Conservation (phyloP, 1,284 basidiomycete species). For the Irpex sp. region DNA sequence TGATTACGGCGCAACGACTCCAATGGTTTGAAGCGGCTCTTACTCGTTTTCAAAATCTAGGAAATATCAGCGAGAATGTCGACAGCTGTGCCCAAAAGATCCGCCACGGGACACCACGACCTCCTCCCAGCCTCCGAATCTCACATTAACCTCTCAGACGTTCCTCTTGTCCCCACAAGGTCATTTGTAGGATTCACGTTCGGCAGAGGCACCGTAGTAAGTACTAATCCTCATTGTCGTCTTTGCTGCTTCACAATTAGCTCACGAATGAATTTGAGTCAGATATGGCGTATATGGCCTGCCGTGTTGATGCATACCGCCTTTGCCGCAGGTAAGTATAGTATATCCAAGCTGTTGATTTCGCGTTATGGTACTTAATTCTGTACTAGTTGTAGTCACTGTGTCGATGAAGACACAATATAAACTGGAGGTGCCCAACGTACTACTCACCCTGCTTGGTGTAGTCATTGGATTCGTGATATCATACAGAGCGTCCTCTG, state of each 20-base stretch:
- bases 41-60: not conserved
- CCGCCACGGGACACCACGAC: slow-evolving; percentile 12
- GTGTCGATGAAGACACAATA: slow-evolving; percentile 36
- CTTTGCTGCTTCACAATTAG: too few relatives aligned
- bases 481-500: slow-evolving; percentile 55
- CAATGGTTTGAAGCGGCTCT: too few relatives aligned
- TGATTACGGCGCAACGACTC: too few relatives aligned
- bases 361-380: not conserved
- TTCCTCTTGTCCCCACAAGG: slow-evolving; percentile 17
- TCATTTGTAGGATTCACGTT: slow-evolving; percentile 50
- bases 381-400: slow-evolving; percentile 35
- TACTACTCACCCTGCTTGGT: slow-evolving; percentile 60
- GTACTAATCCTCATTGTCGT: too few relatives aligned
- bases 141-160: slow-evolving; percentile 8
- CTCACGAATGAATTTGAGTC: too few relatives aligned
- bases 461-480: slow-evolving; percentile 72
- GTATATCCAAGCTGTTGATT: too few relatives aligned
- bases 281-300: slow-evolving; percentile 67
- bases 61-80: not conserved
- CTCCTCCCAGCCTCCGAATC: slow-evolving; percentile 26
- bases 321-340: slow-evolving; percentile 43
- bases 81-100: not conserved
- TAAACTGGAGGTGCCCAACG: slow-evolving; percentile 43
- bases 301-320: slow-evolving; percentile 55
- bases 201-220: slow-evolving; percentile 57